phyloP scores from a whole-genome alignment of 768 basidiomycete species.

The Tylopilus plumbeoviolaceoides region DNA sequence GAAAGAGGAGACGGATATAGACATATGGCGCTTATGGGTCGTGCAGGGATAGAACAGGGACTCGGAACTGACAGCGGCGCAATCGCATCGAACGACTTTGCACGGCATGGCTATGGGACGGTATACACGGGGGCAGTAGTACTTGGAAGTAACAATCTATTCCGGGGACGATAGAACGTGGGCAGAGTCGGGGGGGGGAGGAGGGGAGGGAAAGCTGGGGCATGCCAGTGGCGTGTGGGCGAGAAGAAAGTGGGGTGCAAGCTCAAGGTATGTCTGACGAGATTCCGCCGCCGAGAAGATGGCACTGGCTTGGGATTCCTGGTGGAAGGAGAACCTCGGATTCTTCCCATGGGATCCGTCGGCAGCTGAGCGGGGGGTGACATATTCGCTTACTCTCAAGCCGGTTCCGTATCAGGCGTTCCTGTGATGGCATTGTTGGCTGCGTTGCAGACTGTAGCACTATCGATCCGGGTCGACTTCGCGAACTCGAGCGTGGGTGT shows the following conservation, averaged over 20 bases:
- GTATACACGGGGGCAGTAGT: background rate
- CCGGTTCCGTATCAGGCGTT: conserved; percentile 30
- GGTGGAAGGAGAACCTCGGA: conserved; percentile 6
- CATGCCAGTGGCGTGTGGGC: background rate
- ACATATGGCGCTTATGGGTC: conserved; percentile 14
- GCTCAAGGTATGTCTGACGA: background rate
- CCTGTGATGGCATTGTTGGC: conserved; percentile 22
- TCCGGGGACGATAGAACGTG: background rate
- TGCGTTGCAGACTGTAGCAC: conserved; percentile 2
- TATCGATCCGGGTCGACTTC: conserved; percentile 11
- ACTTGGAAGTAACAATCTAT: background rate
- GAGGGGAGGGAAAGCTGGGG: background rate
- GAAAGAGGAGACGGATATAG: conserved; percentile 7
- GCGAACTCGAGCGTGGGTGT: conserved; percentile 15
- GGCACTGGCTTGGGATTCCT: background rate
- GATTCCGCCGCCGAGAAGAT: conserved; percentile 8
- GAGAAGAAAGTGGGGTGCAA: background rate
- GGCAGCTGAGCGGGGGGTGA: conserved; percentile 11
- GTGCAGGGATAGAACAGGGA: conserved; percentile 7
- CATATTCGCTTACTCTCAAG: conserved; percentile 12
- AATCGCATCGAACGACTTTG: background rate
- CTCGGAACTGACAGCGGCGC: background rate
- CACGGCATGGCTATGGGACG: background rate
- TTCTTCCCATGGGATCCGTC: conserved; percentile 10
- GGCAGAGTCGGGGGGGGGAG: background rate